Percentiles rank a stretch among this genome's conserved stretches.
phyloP scores from a whole-genome alignment of 148 eudicot genomes.

The Vaccinium macrocarpon region DNA sequence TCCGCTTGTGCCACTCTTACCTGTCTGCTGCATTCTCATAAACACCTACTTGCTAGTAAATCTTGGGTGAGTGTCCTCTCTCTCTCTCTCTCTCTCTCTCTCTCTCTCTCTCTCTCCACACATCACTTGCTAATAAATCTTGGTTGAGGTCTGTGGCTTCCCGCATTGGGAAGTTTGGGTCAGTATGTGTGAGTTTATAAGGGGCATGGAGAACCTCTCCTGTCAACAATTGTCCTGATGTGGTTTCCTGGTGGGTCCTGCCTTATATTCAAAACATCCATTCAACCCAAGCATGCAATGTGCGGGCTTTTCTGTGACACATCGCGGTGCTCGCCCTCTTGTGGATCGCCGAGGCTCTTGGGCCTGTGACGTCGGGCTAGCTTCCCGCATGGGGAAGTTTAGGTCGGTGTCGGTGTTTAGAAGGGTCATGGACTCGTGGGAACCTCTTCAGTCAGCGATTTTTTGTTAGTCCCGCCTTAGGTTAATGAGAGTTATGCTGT shows the following conservation, averaged over 20 bases:
- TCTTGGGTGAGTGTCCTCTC: constrained; percentile 53
- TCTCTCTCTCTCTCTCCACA: background rate
- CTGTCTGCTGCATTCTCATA: constrained; percentile 55
- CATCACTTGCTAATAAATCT: constrained; percentile 57
- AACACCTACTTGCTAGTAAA: constrained; percentile 66
- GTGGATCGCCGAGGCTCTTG: background rate
- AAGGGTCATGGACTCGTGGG: background rate
- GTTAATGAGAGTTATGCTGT: background rate
- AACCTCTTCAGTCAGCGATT: background rate
- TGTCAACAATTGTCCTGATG: background rate
- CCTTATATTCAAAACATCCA: background rate
- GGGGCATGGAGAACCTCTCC: background rate
- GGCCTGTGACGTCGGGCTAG: background rate
- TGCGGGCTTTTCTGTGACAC: background rate
- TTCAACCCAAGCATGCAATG: background rate
- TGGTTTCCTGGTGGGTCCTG: background rate
- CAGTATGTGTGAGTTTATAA: background rate
- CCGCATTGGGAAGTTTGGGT: background rate
- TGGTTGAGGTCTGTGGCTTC: constrained; percentile 41
- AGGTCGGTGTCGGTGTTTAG: background rate
- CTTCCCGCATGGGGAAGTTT: background rate
- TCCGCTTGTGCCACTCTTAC: constrained; percentile 68
- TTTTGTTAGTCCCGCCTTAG: background rate
- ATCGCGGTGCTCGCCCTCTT: background rate
- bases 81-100: too few relatives aligned